phyloP scores from a whole-genome alignment of 768 basidiomycete genomes.

The Kwoniella sp. region DNA sequence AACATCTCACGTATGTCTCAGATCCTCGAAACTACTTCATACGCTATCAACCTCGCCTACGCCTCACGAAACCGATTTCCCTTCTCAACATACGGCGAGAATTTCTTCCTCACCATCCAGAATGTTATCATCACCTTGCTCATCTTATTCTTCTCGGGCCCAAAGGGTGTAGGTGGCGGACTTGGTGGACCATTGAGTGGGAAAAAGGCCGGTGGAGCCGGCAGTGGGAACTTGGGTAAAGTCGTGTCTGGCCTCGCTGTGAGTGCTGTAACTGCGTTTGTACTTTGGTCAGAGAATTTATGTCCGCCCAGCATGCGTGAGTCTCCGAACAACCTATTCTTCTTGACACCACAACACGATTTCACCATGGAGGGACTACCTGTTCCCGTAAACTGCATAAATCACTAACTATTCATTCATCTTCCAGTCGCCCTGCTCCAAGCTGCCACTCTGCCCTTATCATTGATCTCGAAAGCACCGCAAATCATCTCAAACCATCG shows the following conservation, averaged over 20 bases:
- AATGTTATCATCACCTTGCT: constrained; percentile 85
- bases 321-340: constrained; percentile 21
- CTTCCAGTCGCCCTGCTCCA: constrained; percentile 68
- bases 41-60: constrained; percentile 86
- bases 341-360: too few relatives aligned
- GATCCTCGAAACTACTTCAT: constrained; percentile 81
- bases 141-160: constrained; percentile 66
- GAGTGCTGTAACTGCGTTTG: constrained; percentile 30
- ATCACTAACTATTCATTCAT: too few relatives aligned
- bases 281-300: constrained; percentile 43
- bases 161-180: constrained; percentile 9
- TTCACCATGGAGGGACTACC: too few relatives aligned
- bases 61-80: constrained; percentile 82
- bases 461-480: constrained; percentile 88
- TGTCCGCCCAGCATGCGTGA: constrained; percentile 48
- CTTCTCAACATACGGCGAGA: constrained; percentile 97
- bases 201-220: constrained; percentile 10
- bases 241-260: constrained; percentile 38
- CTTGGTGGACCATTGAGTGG: constrained; percentile 8
- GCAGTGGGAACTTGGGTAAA: constrained; percentile 27
- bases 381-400: too few relatives aligned
- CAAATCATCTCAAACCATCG: constrained; percentile 83
- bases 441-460: constrained; percentile 82
- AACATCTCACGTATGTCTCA: too few relatives aligned
- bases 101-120: constrained; percentile 86